A percentile compares a stretch with the other conserved stretches of the same genome.
These are phyloP conservation scores for Agastache rugosa DNA, from an alignment of 257 asterid genomes.

Conservation along the genomic window DNA sequence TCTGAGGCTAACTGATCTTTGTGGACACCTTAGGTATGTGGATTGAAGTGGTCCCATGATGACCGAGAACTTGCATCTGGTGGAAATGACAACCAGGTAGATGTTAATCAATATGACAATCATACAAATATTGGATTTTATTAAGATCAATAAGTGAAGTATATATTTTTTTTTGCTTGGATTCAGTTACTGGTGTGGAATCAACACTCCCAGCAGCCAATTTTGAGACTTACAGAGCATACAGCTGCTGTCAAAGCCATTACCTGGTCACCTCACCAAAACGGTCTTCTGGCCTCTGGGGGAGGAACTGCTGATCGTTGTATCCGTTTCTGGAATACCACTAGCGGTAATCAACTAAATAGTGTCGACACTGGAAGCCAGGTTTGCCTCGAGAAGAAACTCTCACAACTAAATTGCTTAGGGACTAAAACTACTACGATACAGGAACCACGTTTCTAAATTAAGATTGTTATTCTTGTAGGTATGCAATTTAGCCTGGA, in stretches of 20 bases:
- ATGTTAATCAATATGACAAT: neutral
- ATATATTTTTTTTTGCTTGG: slow-evolving; percentile 26
- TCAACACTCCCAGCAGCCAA: slow-evolving; percentile 81
- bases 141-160: neutral
- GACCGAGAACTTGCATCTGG: slow-evolving; percentile 98
- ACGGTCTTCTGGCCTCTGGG: slow-evolving; percentile 90
- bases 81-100: slow-evolving; percentile 97
- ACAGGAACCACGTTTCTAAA: neutral
- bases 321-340: slow-evolving; percentile 97
- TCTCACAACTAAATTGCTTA: neutral
- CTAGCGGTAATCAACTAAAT: slow-evolving; percentile 79
- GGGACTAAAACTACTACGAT: neutral
- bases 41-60: slow-evolving; percentile 97
- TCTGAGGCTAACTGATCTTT: slow-evolving; percentile 20
- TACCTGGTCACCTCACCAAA: slow-evolving; percentile 97
- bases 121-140: neutral
- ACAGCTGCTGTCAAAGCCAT: slow-evolving; percentile 98
- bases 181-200: slow-evolving; percentile 92
- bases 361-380: slow-evolving; percentile 95
- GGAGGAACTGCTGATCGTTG: slow-evolving; percentile 99
- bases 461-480: slow-evolving; percentile 14
- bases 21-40: slow-evolving; percentile 70
- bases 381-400: slow-evolving; percentile 43
- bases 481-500: slow-evolving; percentile 98
- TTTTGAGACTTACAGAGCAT: slow-evolving; percentile 84